Evolutionary conservation across 257 asterid species (phyloP).

Genomic region (Phtheirospermum japonicum): DNA sequence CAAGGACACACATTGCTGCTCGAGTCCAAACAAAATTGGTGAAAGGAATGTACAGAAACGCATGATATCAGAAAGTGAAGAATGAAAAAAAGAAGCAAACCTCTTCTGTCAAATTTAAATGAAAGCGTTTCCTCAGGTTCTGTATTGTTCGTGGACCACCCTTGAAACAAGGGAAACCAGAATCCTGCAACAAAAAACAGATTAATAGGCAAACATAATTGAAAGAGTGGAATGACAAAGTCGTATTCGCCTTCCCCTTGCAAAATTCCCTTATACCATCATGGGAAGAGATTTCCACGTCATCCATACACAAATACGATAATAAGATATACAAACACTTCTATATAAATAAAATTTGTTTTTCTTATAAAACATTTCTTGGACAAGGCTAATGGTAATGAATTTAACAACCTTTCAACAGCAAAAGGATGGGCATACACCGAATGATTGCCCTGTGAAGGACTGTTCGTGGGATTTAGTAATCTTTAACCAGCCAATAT

Average conservation of each 20-base stretch:
- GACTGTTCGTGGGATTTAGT: too few species aligned
- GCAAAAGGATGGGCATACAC: too few species aligned
- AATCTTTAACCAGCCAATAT: too few species aligned
- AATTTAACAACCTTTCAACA: not conserved
- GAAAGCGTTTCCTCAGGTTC: conserved; percentile 96
- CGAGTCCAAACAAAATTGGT: conserved; percentile 26
- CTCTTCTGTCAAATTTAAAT: conserved; percentile 97
- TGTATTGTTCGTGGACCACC: conserved; percentile 97
- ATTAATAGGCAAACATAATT: conserved; percentile 7
- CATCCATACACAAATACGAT: conserved; percentile 10
- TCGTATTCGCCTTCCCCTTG: not conserved
- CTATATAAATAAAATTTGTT: not conserved
- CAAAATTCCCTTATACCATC: conserved; percentile 11
- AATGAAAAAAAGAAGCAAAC: conserved; percentile 36
- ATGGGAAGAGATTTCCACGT: conserved; percentile 12
- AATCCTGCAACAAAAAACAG: conserved; percentile 61
- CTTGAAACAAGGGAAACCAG: conserved; percentile 97
- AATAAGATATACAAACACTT: not conserved
- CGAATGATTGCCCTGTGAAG: too few species aligned
- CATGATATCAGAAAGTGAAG: conserved; percentile 23
- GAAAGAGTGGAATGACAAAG: not conserved
- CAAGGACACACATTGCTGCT: conserved; percentile 99
- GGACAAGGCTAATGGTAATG: not conserved
- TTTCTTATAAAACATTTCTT: too few species aligned
- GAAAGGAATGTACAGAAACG: conserved; percentile 13